Evolutionary conservation across 1,139 yeast genomes (phyloP).

Genomic region (Groenewaldozyma auringiensis): DNA sequence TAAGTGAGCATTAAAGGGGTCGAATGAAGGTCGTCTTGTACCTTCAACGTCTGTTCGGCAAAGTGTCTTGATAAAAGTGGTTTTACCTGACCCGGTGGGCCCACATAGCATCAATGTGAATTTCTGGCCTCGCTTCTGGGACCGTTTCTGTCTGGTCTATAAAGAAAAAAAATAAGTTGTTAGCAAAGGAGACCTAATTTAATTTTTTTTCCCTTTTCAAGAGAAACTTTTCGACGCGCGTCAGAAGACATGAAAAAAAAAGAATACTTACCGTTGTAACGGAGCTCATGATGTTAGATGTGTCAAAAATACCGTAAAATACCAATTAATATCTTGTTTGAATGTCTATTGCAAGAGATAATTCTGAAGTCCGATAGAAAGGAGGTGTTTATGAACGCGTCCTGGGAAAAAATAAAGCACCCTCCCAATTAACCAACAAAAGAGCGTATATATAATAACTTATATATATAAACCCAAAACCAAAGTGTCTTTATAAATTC

Average conservation of each 20-base stretch:
- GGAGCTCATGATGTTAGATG: neutral
- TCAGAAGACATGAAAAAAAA: neutral
- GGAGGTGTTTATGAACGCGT: neutral
- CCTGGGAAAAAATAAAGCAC: neutral
- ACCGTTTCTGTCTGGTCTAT: conserved; percentile 58
- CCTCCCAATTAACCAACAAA: too few species aligned
- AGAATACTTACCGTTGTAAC: neutral
- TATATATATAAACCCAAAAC: too few species aligned
- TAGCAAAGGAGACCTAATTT: neutral
- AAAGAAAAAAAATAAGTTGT: neutral
- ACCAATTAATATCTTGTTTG: neutral
- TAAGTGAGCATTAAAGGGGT: conserved; percentile 38
- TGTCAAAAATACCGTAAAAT: neutral
- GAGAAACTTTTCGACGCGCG: too few species aligned
- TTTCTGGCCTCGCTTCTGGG: conserved; percentile 76
- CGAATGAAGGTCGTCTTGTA: conserved; percentile 16
- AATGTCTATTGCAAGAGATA: neutral
- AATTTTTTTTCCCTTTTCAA: neutral
- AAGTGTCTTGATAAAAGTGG: conserved; percentile 75
- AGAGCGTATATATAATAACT: too few species aligned
- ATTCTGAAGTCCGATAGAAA: neutral
- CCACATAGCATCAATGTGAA: conserved; percentile 81
- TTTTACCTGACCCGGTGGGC: conserved; percentile 72
- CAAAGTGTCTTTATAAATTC: too few species aligned
- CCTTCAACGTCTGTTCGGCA: conserved; percentile 70